These are phyloP conservation scores for Pseudofabraea citricarpa DNA, from an alignment of 2,329 filamentous ascomycete species.

Conservation along the genomic window DNA sequence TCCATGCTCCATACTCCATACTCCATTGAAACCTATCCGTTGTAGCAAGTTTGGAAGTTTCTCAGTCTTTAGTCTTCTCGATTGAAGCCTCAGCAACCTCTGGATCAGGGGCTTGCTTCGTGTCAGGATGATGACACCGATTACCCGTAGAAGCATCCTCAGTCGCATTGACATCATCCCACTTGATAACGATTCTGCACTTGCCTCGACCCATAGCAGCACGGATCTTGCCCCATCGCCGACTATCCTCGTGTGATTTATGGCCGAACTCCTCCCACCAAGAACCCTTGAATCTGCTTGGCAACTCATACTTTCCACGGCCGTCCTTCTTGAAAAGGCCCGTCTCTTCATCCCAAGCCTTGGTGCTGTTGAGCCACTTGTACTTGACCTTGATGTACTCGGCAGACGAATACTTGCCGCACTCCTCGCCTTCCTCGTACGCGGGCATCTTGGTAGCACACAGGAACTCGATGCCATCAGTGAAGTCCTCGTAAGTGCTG, in stretches of 20 bases:
- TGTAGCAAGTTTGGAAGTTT: too few relatives aligned
- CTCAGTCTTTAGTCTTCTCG: too few relatives aligned
- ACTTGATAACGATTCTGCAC: constrained; percentile 16
- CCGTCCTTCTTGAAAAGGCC: not conserved
- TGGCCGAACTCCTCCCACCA: constrained; percentile 19
- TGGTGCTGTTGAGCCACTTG: not conserved
- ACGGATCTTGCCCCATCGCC: constrained; percentile 14
- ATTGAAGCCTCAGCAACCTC: too few relatives aligned
- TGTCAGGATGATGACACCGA: too few relatives aligned
- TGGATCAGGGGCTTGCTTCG: too few relatives aligned
- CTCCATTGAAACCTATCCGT: too few relatives aligned
- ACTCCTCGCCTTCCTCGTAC: constrained; percentile 3
- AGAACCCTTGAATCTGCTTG: not conserved
- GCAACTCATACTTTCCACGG: not conserved
- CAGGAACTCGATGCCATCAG: constrained; percentile 1
- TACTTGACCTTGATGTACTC: not conserved
- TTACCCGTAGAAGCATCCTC: too few relatives aligned
- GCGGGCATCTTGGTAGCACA: constrained; percentile 8
- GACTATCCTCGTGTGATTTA: constrained; percentile 10
- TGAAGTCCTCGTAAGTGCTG: not conserved
- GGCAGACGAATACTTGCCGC: not conserved
- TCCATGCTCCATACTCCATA: too few relatives aligned
- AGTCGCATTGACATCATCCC: not conserved
- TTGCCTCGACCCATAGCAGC: constrained; percentile 17
- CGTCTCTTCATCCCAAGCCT: not conserved